Base-by-base conservation (phyloP, 805 yeast genomes). In the Candida jianshihensis region DNA sequence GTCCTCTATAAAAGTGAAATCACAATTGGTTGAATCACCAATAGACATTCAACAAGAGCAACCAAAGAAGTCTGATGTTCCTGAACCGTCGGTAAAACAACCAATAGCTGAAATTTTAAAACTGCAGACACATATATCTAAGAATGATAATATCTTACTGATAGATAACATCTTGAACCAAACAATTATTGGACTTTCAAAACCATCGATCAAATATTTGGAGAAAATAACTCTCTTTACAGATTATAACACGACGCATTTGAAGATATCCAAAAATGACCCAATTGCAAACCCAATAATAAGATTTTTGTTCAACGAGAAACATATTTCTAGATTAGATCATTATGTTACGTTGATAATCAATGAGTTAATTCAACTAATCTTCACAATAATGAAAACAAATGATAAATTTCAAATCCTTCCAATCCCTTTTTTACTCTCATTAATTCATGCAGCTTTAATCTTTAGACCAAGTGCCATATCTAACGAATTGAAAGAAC, bases 381-480 rank as follows among this genome's bases (percentile, higher is more conserved):
- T 60, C 12, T 56, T 15, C 35, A 53, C 7, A 32, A 44, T 18
- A 9, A 29, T 28, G 11, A 33, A 8, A 14, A 18, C 3, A 7
- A 19, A 19, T 13, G 33, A 41, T 13, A 39, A 35, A 15, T 35
- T 40, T 13, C 32, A 42, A 3, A 26, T 26, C 7, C 42, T 70
- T 1, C 54, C 78, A 0, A 61, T 78, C 4, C 92, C 92, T 2
- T 81, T 77, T 49, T 43, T 83, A 12, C 49, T 81, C 2, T 65
- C 82, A 1, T 46, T 83, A 27, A 59, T 81, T 26, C 75, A 75
- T 45, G 72, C 73, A 35, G 49, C 75, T 1, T 54, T 81, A 6
- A 65, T 57, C 16, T 84, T 77, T 55, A 64, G 84, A 49, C 79
- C 84, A 1, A 71, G 73, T 38, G 88, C 90, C 1, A 64, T 79